These are phyloP conservation scores for Rhizopogon vinicolor DNA, from an alignment of 768 basidiomycete species.

Conservation along the genomic window DNA sequence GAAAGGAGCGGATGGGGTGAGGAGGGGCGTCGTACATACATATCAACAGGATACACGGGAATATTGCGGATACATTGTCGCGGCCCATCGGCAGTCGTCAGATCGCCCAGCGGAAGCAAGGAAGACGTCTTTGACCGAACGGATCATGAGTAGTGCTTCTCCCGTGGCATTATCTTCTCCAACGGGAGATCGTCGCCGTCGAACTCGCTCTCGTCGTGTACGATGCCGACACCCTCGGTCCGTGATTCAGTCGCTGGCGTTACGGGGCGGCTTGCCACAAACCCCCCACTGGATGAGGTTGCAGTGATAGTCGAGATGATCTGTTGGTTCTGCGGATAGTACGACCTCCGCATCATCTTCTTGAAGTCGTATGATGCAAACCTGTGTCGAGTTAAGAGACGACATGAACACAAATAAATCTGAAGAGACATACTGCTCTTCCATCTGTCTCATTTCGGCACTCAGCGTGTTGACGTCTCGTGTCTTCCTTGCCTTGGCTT, in stretches of 20 bases:
- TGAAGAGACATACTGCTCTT: slow-evolving; percentile 73
- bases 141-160: slow-evolving; percentile 47
- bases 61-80: not conserved
- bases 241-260: slow-evolving; percentile 53
- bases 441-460: slow-evolving; percentile 95
- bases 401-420: slow-evolving; percentile 6
- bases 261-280: slow-evolving; percentile 67
- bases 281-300: slow-evolving; percentile 68
- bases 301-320: slow-evolving; percentile 59
- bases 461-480: slow-evolving; percentile 79
- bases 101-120: not conserved
- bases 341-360: slow-evolving; percentile 86
- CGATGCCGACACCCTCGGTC: slow-evolving; percentile 36
- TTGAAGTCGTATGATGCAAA: slow-evolving; percentile 92
- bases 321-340: slow-evolving; percentile 82
- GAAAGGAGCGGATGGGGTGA: not conserved
- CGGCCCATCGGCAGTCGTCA: not conserved
- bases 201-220: slow-evolving; percentile 39
- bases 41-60: not conserved
- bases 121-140: not conserved
- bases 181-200: slow-evolving; percentile 33
- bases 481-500: slow-evolving; percentile 88
- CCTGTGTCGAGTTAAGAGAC: slow-evolving; percentile 33
- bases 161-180: slow-evolving; percentile 37
- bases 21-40: not conserved